Conservation (phyloP, 202 grass and related monocot genomes). For the Digitaria exilis region DNA sequence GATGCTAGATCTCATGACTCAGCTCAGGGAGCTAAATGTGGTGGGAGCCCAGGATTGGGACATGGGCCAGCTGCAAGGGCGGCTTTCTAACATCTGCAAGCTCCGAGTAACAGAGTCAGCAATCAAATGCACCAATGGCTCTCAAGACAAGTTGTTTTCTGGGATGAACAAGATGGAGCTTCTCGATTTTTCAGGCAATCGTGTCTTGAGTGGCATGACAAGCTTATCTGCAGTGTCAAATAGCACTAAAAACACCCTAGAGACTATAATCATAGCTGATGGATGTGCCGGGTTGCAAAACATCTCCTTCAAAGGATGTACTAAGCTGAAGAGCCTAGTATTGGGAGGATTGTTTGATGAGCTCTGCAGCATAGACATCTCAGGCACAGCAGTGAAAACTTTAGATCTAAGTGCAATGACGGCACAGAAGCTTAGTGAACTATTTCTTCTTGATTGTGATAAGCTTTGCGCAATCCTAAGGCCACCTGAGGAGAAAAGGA, state of each 20-base stretch:
- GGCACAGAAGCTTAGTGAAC: neutral
- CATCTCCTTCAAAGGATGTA: neutral
- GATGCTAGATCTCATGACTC: neutral
- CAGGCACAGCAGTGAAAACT: neutral
- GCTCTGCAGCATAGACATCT: neutral
- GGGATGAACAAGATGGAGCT: conserved; percentile 1
- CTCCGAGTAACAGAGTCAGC: neutral
- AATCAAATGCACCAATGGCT: accelerated
- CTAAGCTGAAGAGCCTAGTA: neutral
- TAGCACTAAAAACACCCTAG: neutral
- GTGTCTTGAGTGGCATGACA: too few relatives aligned
- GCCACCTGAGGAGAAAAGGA: neutral
- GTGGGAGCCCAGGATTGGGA: neutral
- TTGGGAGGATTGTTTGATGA: neutral
- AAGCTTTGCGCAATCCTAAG: neutral
- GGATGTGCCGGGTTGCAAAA: neutral
- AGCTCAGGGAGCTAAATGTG: conserved; percentile 27
- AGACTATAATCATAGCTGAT: neutral
- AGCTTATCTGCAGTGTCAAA: too few relatives aligned
- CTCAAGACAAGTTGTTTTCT: neutral
- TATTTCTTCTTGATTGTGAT: neutral
- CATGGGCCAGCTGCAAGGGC: neutral
- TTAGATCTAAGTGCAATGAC: neutral
- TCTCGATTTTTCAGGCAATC: neutral
- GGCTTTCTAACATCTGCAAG: neutral